Base-by-base conservation (phyloP, 306 rosid genomes). In the Spatholobus suberectus region DNA sequence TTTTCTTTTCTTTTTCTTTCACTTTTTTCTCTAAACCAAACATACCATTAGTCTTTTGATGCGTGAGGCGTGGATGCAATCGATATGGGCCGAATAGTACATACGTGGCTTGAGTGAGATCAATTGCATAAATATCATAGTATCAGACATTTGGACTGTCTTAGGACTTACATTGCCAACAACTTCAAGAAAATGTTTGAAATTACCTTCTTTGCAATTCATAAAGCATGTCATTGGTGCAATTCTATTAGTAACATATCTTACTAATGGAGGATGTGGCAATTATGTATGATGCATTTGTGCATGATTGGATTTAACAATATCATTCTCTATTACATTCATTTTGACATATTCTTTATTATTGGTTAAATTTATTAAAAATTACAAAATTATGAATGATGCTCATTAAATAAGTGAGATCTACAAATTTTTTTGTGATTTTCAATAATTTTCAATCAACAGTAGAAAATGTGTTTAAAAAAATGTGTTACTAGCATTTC, bases 31-130 rank as follows among this genome's bases (percentile, higher is more conserved):
- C n/a, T n/a, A n/a, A n/a, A n/a, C n/a, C n/a, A n/a, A n/a, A n/a
- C n/a, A n/a, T n/a, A n/a, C n/a, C n/a, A n/a, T n/a, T n/a, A n/a
- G n/a, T 61, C 68, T 61, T 14, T 61, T 7, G 17, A 26, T 59
- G 38, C 67, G 2, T 37, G 57, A 69, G 52, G 57, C 7, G 17
- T 10, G 6, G 40, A 67, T 32, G 73, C 71, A 15, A 57, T 55
- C 14, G 46, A 72, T 52, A 24, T 70, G 80, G 57, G 9, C 13
- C 35, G 9, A 38, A 72, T 49, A 23, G 5, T 24, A 69, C 49
- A 5, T 59, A 55, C 66, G 62, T 35, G 61, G 73, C 77, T 58
- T 18, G 51, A 47, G 58, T 49, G 75, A 57, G 83, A 58, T 70
- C 81, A 54, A 44, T 32, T 54, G 54, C 52, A 2, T 29, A 65